Evolutionary conservation across 805 yeast genomes (phyloP).

Genomic region (Schwanniomyces occidentalis): DNA sequence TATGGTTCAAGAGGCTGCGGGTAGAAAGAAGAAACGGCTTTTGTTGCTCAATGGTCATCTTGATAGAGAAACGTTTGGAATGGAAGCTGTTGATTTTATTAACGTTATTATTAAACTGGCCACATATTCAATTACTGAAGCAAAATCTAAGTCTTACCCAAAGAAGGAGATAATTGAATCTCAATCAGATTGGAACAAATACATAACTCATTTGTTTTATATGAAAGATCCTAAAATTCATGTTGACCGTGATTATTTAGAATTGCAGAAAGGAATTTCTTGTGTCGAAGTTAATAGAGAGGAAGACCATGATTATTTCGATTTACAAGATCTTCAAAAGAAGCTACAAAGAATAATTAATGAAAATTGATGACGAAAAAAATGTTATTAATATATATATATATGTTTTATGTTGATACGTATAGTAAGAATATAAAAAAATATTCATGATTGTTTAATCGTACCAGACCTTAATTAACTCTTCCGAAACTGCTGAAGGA

Average conservation of each 20-base stretch:
- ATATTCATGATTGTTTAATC: conserved; percentile 46
- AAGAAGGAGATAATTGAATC: conserved; percentile 8
- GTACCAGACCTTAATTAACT: conserved; percentile 96
- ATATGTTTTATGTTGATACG: not conserved
- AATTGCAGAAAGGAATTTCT: conserved; percentile 39
- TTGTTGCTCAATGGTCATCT: conserved; percentile 69
- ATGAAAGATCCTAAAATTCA: conserved; percentile 49
- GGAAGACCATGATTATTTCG: conserved; percentile 32
- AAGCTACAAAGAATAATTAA: conserved; percentile 17
- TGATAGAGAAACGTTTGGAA: conserved; percentile 79
- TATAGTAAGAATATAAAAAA: conserved; percentile 1
- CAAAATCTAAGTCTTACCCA: conserved; percentile 11
- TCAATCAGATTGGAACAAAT: conserved; percentile 38
- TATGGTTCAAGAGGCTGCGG: conserved; percentile 5
- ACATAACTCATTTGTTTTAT: conserved; percentile 65
- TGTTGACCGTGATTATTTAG: conserved; percentile 46
- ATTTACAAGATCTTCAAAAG: conserved; percentile 40
- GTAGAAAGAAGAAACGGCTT: conserved; percentile 44
- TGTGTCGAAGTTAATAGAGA: conserved; percentile 44
- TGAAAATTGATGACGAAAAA: conserved; percentile 3
- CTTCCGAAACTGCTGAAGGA: conserved; percentile 98
- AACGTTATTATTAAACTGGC: conserved; percentile 56
- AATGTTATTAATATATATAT: conserved; percentile 1
- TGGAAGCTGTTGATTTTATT: conserved; percentile 62
- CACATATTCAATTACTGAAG: conserved; percentile 45